Evolutionary conservation across 1,139 yeast genomes (phyloP).

Genomic region (Yamadazyma siamensis): DNA sequence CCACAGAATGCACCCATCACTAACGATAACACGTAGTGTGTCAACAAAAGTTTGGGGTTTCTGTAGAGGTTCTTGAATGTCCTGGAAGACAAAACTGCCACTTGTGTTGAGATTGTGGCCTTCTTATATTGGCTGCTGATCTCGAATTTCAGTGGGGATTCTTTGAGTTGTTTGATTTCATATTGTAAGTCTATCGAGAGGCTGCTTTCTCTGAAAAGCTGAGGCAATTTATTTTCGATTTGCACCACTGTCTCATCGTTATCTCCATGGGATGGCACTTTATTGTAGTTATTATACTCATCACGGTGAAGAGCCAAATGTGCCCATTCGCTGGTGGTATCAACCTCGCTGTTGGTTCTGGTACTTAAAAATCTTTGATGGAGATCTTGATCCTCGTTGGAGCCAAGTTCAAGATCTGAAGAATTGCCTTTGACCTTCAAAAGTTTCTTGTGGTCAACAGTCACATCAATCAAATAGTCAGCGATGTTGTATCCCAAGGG

Average conservation of each 20-base stretch:
- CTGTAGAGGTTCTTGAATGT: constrained; percentile 90
- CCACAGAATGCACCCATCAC: constrained; percentile 84
- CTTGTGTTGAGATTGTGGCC: constrained; percentile 62
- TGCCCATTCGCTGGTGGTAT: constrained; percentile 82
- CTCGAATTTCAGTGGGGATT: constrained; percentile 29
- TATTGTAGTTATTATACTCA: constrained; percentile 39
- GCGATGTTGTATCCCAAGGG: constrained; percentile 93
- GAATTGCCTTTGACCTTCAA: constrained; percentile 18
- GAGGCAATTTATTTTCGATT: constrained; percentile 33
- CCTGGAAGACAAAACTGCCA: constrained; percentile 70
- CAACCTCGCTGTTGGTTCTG: constrained; percentile 32
- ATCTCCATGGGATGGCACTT: constrained; percentile 15
- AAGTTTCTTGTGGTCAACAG: constrained; percentile 56
- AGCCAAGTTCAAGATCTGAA: constrained; percentile 16
- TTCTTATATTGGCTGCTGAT: constrained; percentile 37
- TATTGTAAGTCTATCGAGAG: constrained; percentile 45
- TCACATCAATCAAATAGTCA: constrained; percentile 86
- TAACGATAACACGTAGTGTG: constrained; percentile 77
- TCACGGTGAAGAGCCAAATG: constrained; percentile 85
- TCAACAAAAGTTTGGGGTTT: constrained; percentile 78
- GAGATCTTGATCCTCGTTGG: constrained; percentile 22
- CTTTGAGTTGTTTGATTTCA: constrained; percentile 42
- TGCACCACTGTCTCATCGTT: constrained; percentile 30
- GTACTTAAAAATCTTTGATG: constrained; percentile 34
- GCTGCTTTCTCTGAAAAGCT: constrained; percentile 47